These are phyloP conservation scores for Phytophthora hibernalis DNA, from an alignment of 352 stramenopile species.

Conservation along the genomic window DNA sequence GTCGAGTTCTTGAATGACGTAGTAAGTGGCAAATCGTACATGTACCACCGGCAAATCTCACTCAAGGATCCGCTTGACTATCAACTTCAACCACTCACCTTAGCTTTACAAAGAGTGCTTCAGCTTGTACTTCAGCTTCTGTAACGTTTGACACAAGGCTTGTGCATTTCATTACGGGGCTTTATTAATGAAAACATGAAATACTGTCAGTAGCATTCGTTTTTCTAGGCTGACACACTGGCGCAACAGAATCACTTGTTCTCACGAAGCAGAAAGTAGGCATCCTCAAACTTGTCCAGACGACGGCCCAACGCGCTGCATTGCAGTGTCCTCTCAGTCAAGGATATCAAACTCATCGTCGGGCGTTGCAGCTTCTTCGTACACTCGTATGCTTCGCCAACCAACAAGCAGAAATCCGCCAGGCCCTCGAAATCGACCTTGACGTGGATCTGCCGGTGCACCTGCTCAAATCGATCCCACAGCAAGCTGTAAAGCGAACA, in stretches of 20 bases:
- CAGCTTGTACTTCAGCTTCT: neutral
- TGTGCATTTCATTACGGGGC: too few species aligned
- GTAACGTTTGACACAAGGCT: too few species aligned
- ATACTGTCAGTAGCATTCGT: too few species aligned
- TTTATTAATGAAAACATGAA: too few species aligned
- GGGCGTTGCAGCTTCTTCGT: neutral
- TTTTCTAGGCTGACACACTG: too few species aligned
- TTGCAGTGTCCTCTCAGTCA: neutral
- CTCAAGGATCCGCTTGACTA: slow-evolving; percentile 21
- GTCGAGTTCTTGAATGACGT: slow-evolving; percentile 25
- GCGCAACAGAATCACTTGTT: neutral
- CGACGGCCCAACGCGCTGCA: neutral
- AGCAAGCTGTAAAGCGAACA: neutral
- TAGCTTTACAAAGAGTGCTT: slow-evolving; percentile 13
- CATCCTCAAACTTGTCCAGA: neutral
- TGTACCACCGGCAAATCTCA: slow-evolving; percentile 24
- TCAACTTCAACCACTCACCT: slow-evolving; percentile 35
- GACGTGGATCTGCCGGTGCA: neutral
- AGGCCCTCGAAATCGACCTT: neutral
- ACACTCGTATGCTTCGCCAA: neutral
- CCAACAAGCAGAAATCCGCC: neutral
- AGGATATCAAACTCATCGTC: neutral
- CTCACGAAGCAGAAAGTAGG: neutral
- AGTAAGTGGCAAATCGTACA: neutral
- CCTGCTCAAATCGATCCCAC: neutral